Evolutionary conservation across 176 grass and related monocot species (phyloP).

Genomic region (Luzula sylvatica): DNA sequence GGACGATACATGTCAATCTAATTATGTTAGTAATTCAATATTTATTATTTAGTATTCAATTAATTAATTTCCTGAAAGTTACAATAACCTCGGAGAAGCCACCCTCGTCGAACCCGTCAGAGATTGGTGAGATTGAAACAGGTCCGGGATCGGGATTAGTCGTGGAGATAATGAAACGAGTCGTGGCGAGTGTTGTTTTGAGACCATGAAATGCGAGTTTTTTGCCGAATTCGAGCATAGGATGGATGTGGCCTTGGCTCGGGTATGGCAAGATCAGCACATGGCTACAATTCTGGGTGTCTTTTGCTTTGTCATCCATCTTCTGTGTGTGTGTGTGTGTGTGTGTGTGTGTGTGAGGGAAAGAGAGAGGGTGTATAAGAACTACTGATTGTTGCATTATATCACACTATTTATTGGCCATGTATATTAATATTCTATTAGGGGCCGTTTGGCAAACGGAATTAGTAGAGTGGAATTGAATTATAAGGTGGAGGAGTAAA

Average conservation of each 20-base stretch:
- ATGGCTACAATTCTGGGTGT: constrained; percentile 3
- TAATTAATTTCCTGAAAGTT: not conserved
- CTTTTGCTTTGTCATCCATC: constrained; percentile 1
- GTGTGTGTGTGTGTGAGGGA: too few relatives aligned
- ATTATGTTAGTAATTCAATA: not conserved
- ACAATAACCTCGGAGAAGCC: constrained; percentile 19
- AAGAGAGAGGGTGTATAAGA: too few relatives aligned
- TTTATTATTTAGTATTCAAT: too few relatives aligned
- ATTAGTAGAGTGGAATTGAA: too few relatives aligned
- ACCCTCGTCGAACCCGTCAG: constrained; percentile 26
- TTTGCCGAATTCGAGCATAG: constrained; percentile 57
- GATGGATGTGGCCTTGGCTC: constrained; percentile 66
- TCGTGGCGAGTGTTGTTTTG: constrained; percentile 33
- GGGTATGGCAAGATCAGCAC: constrained; percentile 56
- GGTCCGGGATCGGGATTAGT: constrained; percentile 3
- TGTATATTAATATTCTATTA: too few relatives aligned
- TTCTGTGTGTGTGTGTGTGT: too few relatives aligned
- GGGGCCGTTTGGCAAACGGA: too few relatives aligned
- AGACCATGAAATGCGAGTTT: constrained; percentile 37
- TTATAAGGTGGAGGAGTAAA: too few relatives aligned
- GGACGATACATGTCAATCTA: too few relatives aligned
- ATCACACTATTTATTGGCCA: too few relatives aligned
- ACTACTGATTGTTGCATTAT: too few relatives aligned
- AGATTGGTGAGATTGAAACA: constrained; percentile 31
- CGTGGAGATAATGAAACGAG: constrained; percentile 25